Conservation (phyloP, 768 basidiomycete genomes). For the Leccinum pellstonianum region DNA sequence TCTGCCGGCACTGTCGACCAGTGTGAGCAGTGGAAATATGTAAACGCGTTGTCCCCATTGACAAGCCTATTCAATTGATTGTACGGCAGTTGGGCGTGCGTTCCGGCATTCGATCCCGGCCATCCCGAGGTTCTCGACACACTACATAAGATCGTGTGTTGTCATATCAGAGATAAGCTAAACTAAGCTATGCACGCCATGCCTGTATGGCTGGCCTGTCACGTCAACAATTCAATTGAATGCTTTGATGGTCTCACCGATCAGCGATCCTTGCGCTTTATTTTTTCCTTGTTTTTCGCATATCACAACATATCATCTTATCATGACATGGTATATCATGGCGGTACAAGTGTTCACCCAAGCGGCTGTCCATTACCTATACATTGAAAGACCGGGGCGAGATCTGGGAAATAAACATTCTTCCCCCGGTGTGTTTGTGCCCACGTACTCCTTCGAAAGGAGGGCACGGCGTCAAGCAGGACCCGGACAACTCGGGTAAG, state of each 20-base stretch:
- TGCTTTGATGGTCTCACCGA: neutral
- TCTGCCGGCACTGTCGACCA: neutral
- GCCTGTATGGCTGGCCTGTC: neutral
- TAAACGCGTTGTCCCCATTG: neutral
- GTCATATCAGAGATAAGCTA: conserved; percentile 32
- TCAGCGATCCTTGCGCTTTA: neutral
- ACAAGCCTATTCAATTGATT: neutral
- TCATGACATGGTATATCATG: neutral
- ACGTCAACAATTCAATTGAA: neutral
- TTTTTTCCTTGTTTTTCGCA: neutral
- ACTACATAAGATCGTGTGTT: neutral
- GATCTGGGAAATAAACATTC: neutral
- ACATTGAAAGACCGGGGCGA: neutral
- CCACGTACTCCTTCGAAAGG: neutral
- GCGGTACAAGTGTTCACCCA: neutral
- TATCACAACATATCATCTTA: neutral
- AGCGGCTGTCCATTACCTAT: neutral
- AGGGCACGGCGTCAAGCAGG: neutral
- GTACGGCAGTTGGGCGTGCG: neutral
- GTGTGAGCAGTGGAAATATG: neutral
- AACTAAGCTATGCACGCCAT: neutral
- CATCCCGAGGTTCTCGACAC: neutral
- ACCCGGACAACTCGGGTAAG: neutral
- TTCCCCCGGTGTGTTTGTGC: neutral
- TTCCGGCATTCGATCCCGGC: neutral